phyloP scores from a whole-genome alignment of 1,139 yeast species.

The Magnusiomyces sp. region DNA sequence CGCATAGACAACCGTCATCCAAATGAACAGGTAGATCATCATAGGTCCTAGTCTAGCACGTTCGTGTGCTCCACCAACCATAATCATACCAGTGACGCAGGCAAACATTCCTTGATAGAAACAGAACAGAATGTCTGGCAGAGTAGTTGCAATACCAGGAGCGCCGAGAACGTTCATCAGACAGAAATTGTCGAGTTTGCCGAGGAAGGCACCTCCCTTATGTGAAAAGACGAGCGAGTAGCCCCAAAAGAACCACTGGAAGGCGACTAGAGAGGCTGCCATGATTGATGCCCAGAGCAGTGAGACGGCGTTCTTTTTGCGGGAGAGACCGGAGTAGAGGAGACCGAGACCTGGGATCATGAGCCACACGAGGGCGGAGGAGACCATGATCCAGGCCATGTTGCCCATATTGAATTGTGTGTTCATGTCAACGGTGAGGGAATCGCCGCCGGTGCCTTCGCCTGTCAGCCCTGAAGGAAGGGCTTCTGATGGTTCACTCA shows the following conservation, averaged over 20 bases:
- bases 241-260: constrained; percentile 99
- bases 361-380: constrained; percentile 76
- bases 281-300: constrained; percentile 89
- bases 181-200: constrained; percentile 72
- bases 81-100: constrained; percentile 78
- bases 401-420: constrained; percentile 58
- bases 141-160: constrained; percentile 54
- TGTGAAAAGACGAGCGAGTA: constrained; percentile 80
- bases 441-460: constrained; percentile 55
- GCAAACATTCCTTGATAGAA: constrained; percentile 97
- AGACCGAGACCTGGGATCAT: constrained; percentile 95
- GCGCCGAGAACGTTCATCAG: constrained; percentile 74
- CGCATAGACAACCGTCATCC: constrained; percentile 95
- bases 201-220: constrained; percentile 61
- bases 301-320: constrained; percentile 88
- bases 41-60: constrained; percentile 94
- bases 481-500: too few species aligned
- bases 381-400: constrained; percentile 81
- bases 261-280: constrained; percentile 70
- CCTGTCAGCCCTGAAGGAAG: constrained; percentile 10
- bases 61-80: constrained; percentile 97
- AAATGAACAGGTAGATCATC: constrained; percentile 86
- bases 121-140: constrained; percentile 83
- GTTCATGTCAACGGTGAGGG: constrained; percentile 64
- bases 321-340: constrained; percentile 79